These are phyloP conservation scores for Penicillium sp. DNA, from an alignment of 2,329 filamentous ascomycete species.

Conservation along the genomic window DNA sequence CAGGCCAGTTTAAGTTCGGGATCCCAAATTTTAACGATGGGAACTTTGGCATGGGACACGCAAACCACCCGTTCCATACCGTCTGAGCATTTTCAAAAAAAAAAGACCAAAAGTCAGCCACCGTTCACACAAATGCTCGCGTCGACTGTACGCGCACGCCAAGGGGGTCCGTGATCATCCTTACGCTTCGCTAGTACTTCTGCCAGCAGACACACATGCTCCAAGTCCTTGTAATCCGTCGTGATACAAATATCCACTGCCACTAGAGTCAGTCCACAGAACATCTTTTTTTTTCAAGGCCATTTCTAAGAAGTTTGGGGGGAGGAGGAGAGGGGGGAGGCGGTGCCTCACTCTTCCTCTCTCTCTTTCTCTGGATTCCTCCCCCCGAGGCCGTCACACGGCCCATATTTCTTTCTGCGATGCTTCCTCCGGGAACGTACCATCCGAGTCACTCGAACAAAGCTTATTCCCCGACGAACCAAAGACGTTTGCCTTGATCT, in stretches of 20 bases:
- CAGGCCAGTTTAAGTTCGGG: constrained; percentile 82
- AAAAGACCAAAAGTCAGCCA: not conserved
- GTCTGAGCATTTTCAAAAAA: constrained; percentile 48
- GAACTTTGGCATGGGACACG: constrained; percentile 89
- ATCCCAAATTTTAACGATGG: constrained; percentile 98
- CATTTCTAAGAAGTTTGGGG: too few relatives aligned
- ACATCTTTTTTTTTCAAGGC: not conserved
- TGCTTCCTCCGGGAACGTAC: constrained; percentile 46
- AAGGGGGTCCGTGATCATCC: constrained; percentile 29
- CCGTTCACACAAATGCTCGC: too few relatives aligned
- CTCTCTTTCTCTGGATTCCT: not conserved
- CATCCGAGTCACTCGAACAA: constrained; percentile 92
- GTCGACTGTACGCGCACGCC: not conserved
- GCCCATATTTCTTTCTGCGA: not conserved
- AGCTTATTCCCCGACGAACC: constrained; percentile 95
- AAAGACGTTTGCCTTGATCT: constrained; percentile 89
- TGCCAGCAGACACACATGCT: constrained; percentile 85
- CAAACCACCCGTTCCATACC: constrained; percentile 97
- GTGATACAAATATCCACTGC: constrained; percentile 96
- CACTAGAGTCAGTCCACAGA: constrained; percentile 18
- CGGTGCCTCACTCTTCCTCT: too few relatives aligned
- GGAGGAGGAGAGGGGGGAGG: too few relatives aligned
- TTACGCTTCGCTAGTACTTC: constrained; percentile 77
- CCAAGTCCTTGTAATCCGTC: constrained; percentile 78
- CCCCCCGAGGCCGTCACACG: not conserved